A percentile compares a stretch with the other conserved stretches of the same genome.
Conservation (phyloP, 345 rosid species). For the Arabis alpina region DNA sequence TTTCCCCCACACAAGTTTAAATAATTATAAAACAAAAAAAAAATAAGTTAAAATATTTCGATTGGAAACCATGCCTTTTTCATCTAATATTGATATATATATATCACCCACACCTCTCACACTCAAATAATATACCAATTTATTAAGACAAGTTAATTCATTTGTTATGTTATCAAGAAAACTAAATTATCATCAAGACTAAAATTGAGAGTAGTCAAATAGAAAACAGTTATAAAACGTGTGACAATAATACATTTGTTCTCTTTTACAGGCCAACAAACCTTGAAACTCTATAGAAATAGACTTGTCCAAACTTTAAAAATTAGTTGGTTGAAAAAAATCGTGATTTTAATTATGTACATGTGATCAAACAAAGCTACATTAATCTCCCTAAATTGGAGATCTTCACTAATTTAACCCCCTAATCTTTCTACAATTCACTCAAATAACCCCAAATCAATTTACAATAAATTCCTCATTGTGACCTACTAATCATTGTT, state of each 20-base stretch:
- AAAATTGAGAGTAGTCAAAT: constrained; percentile 20
- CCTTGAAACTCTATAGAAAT: constrained; percentile 28
- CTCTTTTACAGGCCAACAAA: constrained; percentile 37
- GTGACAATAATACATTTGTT: background rate
- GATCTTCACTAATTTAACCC: constrained; percentile 36
- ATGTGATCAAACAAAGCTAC: constrained; percentile 33
- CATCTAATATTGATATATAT: background rate
- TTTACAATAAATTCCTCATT: constrained; percentile 27
- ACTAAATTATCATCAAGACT: constrained; percentile 3
- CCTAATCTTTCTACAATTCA: constrained; percentile 31
- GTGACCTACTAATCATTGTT: constrained; percentile 44
- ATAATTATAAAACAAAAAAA: too few species aligned
- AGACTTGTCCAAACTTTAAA: background rate
- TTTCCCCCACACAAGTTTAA: constrained; percentile 8
- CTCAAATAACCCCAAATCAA: constrained; percentile 32
- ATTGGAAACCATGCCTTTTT: constrained; percentile 16
- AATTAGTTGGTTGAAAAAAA: background rate
- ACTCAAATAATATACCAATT: background rate
- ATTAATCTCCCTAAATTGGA: constrained; percentile 31
- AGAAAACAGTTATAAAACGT: constrained; percentile 18
- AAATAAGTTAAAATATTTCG: background rate
- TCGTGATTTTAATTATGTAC: constrained; percentile 19
- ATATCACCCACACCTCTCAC: background rate
- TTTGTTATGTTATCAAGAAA: constrained; percentile 13
- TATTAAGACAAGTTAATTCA: background rate